phyloP scores from a whole-genome alignment of 2,329 filamentous ascomycete genomes.

The Aureobasidium musti region DNA sequence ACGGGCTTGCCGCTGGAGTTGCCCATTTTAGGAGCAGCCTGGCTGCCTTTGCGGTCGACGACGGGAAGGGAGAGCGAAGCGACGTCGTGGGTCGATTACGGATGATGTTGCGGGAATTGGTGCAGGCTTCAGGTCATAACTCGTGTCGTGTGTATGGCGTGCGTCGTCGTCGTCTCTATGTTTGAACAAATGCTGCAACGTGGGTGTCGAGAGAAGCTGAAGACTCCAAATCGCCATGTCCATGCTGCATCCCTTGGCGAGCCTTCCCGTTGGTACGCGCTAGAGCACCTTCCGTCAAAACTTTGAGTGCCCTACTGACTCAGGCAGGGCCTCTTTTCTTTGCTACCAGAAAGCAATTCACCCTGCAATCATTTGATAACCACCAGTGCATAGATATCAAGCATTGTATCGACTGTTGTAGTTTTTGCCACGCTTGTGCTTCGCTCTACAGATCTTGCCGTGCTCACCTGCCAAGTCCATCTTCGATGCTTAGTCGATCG shows the following conservation, averaged over 20 bases:
- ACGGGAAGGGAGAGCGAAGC: not conserved
- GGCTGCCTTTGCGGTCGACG: constrained; percentile 2
- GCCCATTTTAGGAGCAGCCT: constrained; percentile 63
- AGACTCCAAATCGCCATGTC: constrained; percentile 15
- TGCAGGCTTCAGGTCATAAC: constrained; percentile 19
- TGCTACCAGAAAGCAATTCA: not conserved
- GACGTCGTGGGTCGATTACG: not conserved
- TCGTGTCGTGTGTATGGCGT: constrained; percentile 14
- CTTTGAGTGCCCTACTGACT: not conserved
- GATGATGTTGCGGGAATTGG: not conserved
- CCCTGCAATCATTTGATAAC: not conserved
- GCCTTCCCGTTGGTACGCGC: constrained; percentile 9
- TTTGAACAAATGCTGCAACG: constrained; percentile 1
- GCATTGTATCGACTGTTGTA: not conserved
- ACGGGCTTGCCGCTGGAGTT: constrained; percentile 94
- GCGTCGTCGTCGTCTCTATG: not conserved
- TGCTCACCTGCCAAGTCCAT: not conserved
- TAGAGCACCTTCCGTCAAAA: constrained; percentile 11
- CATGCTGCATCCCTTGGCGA: constrained; percentile 14
- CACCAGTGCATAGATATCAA: not conserved
- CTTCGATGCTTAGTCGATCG: constrained; percentile 2
- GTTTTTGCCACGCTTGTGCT: not conserved
- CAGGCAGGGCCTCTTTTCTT: not conserved
- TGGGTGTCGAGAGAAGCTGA: constrained; percentile 19
- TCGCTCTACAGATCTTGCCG: not conserved